Evolutionary conservation across 495 filamentous ascomycete species (phyloP).

Genomic region (Penicillium soppii): DNA sequence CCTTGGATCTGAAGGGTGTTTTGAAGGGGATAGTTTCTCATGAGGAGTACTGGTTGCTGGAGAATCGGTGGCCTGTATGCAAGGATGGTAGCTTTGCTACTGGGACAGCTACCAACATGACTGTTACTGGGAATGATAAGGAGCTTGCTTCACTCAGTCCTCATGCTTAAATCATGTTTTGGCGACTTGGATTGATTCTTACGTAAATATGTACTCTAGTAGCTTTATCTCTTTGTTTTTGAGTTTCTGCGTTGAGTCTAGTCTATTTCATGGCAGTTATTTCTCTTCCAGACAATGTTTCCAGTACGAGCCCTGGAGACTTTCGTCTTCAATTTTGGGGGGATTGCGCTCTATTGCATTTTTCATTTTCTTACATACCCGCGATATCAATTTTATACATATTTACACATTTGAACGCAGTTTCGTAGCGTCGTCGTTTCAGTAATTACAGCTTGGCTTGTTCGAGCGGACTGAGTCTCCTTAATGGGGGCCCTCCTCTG

Average conservation of each 20-base stretch:
- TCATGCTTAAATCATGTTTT: not conserved
- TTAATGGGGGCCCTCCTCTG: conserved; percentile 28
- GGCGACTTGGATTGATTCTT: not conserved
- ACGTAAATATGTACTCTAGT: too few species aligned
- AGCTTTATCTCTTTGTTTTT: too few species aligned
- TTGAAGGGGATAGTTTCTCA: conserved; percentile 28
- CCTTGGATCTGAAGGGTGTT: conserved; percentile 30
- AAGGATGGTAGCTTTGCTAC: conserved; percentile 32
- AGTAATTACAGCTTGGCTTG: conserved; percentile 25
- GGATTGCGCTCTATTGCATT: too few species aligned
- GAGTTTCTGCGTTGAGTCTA: not conserved
- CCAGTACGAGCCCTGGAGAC: too few species aligned
- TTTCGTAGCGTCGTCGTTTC: not conserved
- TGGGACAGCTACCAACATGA: conserved; percentile 27
- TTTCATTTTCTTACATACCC: too few species aligned
- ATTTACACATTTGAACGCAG: too few species aligned
- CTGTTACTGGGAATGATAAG: not conserved
- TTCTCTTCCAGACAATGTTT: too few species aligned
- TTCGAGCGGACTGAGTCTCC: conserved; percentile 22
- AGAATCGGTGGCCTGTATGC: conserved; percentile 28
- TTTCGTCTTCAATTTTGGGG: too few species aligned
- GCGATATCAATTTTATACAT: too few species aligned
- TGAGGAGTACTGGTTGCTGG: conserved; percentile 32
- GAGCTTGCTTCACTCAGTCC: not conserved
- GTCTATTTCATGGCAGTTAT: too few species aligned